Percentiles rank a stretch among this genome's conserved stretches.
These are phyloP conservation scores for Penicillium cosmopolitanum DNA, from an alignment of 495 filamentous ascomycete species.

Conservation along the genomic window DNA sequence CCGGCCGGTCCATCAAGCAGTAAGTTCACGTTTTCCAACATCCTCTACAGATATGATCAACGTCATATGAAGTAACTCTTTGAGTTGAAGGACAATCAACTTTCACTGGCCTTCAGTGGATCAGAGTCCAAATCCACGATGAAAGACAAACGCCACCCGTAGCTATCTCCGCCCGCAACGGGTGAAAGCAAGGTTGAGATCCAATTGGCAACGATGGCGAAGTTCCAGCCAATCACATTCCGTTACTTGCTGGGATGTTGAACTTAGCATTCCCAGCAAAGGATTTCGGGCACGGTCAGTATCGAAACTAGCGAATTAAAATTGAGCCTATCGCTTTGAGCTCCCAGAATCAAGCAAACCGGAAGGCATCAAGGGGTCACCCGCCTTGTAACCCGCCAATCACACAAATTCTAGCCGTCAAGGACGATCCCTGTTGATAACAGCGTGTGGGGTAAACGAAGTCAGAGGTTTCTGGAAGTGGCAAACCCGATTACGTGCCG, in stretches of 20 bases:
- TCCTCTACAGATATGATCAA: background rate
- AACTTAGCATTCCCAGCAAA: background rate
- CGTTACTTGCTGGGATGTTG: background rate
- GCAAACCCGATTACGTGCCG: constrained; percentile 2
- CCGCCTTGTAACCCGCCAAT: background rate
- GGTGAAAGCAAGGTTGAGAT: background rate
- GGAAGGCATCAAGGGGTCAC: background rate
- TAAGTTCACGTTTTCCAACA: no score
- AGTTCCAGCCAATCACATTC: background rate
- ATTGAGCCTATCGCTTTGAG: background rate
- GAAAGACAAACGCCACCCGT: background rate
- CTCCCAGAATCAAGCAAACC: background rate
- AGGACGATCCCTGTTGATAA: background rate
- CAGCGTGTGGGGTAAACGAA: background rate
- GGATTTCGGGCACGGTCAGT: background rate
- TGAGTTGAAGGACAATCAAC: background rate
- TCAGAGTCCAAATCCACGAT: background rate
- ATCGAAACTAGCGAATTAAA: background rate
- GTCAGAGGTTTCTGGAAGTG: background rate
- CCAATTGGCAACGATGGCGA: background rate
- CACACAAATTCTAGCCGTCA: background rate
- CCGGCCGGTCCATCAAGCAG: no score
- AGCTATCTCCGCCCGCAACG: background rate
- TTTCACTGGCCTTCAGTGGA: no score
- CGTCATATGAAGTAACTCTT: background rate